Conservation (phyloP, 306 rosid genomes). For the Gynostemma pentaphyllum region DNA sequence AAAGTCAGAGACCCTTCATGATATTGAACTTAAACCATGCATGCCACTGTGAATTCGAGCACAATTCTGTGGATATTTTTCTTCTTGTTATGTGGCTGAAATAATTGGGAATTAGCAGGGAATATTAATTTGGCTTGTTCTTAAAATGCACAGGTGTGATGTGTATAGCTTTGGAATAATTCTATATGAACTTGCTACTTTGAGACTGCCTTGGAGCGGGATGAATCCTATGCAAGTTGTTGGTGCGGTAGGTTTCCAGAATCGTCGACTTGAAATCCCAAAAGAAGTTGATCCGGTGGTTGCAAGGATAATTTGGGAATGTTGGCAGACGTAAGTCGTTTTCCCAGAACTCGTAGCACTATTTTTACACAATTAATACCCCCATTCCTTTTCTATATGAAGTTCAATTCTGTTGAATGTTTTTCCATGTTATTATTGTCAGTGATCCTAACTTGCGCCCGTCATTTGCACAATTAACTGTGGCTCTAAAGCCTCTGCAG, state of each 20-base stretch:
- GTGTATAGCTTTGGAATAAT: conserved; percentile 97
- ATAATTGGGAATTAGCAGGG: background rate
- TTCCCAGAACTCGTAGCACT: background rate
- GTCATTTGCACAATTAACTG: conserved; percentile 65
- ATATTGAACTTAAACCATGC: too few species aligned
- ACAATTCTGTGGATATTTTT: background rate
- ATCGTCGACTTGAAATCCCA: conserved; percentile 90
- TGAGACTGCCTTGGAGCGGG: conserved; percentile 88
- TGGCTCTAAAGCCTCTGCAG: conserved; percentile 75
- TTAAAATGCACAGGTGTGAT: conserved; percentile 63
- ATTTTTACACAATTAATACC: background rate
- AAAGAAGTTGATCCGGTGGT: conserved; percentile 87
- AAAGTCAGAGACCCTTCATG: too few species aligned
- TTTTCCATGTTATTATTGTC: conserved; percentile 14
- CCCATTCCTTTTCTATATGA: background rate
- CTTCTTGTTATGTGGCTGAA: background rate
- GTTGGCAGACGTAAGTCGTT: conserved; percentile 92
- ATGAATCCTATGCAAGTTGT: conserved; percentile 99
- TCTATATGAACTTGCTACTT: conserved; percentile 96
- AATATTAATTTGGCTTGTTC: background rate
- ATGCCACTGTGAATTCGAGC: background rate
- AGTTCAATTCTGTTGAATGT: background rate
- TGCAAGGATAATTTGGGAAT: conserved; percentile 81
- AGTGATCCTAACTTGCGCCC: conserved; percentile 96
- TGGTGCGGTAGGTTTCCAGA: conserved; percentile 97